phyloP scores from a whole-genome alignment of 345 rosid genomes.

The Turritis glabra region DNA sequence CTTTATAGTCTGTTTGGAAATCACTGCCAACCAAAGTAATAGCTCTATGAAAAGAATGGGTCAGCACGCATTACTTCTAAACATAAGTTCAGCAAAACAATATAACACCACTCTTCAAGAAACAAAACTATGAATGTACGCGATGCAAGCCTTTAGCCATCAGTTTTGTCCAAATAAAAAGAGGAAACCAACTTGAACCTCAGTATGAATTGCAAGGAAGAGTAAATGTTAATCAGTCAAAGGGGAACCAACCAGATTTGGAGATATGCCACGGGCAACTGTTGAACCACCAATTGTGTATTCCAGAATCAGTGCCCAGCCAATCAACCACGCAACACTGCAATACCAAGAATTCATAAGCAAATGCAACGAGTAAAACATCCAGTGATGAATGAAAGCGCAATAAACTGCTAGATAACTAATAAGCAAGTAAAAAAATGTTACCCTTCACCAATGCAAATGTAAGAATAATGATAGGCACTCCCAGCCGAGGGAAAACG shows the following conservation, averaged over 20 bases:
- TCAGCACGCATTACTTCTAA: neutral
- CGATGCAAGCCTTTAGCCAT: neutral
- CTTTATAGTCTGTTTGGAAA: neutral
- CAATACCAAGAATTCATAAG: neutral
- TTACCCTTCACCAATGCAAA: slow-evolving; percentile 95
- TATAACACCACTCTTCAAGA: neutral
- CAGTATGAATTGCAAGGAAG: neutral
- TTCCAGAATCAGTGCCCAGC: slow-evolving; percentile 92
- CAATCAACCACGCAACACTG: slow-evolving; percentile 92
- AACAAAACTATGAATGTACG: neutral
- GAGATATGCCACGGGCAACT: slow-evolving; percentile 91
- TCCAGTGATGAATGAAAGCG: neutral
- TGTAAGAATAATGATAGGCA: slow-evolving; percentile 95
- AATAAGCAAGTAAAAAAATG: slow-evolving; percentile 5
- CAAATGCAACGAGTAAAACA: neutral
- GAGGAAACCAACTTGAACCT: neutral
- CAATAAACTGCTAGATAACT: neutral
- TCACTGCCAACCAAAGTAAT: neutral
- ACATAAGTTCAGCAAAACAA: neutral
- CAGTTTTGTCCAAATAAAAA: neutral
- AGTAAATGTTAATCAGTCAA: neutral
- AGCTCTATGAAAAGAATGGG: neutral
- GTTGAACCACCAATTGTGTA: slow-evolving; percentile 94
- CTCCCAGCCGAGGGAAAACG: slow-evolving; percentile 99
- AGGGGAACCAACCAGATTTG: slow-evolving; percentile 57